Evolutionary conservation across 768 basidiomycete genomes (phyloP), one percentile per base, ranked within the genome.

Genomic region (Gymnopilus junonius): DNA sequence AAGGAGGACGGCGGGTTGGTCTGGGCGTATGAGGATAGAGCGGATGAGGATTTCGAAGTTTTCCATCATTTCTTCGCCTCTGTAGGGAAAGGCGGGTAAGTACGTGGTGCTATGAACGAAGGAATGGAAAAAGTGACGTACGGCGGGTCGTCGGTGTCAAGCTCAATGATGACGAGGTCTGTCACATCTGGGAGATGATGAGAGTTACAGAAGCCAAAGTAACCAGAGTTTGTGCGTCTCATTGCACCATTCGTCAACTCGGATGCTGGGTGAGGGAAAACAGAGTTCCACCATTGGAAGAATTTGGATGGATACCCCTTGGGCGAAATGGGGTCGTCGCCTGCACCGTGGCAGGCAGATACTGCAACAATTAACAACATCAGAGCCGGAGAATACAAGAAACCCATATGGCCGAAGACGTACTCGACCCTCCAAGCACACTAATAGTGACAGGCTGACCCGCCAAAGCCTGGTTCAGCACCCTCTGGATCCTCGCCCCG

Each of bases 211-310:
- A 89, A 99, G 8, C 91, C 92, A 80, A 96, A 99, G 79, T 99
- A 99, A 11, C 89, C 91, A 1, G 95, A 95, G 76, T 92, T 91
- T 21, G 96, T 95, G 54, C 89, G 88, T 15, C 94, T 85, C 85
- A 96, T 92, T 3, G 97, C 97, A 35, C 97, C 97, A 75, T 99
- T 99, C 27, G 97, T 99, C 68, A 99, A 85, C 74, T 99, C 96
- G 11, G 96, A 95, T 1, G 95, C 96, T 0, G 97, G 97, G 75
- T 99, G 94, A 0, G 97, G 97, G 78, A 99, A 99, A n/a, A 99
- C 87, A 58, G 82, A 85, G 77, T 96, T 94, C 93, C 97, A 97
- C 97, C 97, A 99, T 55, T 90, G 82, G 81, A 99, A 99, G 80
- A 99, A 93, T 57, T 87, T 87, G n/a, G 92, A 89, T 1, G 97